phyloP scores from a whole-genome alignment of 1,139 yeast species.

The Hyphopichia burtonii region DNA sequence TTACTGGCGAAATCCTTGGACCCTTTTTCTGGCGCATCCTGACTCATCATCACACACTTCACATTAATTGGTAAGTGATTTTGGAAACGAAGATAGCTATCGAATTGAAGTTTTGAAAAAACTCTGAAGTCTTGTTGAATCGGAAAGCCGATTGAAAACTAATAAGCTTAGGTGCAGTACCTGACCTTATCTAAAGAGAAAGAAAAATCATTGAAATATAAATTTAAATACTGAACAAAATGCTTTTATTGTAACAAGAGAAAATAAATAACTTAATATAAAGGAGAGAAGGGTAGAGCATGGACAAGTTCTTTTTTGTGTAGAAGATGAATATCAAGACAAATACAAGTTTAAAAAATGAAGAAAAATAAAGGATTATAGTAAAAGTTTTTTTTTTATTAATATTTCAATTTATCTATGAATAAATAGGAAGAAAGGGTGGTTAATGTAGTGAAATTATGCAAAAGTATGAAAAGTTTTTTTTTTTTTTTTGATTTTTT shows the following conservation, averaged over 20 bases:
- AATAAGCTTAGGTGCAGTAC: background rate
- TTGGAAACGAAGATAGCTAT: too few relatives aligned
- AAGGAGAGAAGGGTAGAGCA: too few relatives aligned
- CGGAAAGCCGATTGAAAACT: background rate
- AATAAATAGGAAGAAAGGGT: conserved; percentile 1
- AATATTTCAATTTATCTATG: conserved; percentile 1
- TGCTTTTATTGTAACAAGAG: background rate
- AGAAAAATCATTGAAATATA: too few relatives aligned
- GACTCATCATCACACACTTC: too few relatives aligned
- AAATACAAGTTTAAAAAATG: background rate
- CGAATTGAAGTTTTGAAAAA: too few relatives aligned
- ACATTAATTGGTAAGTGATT: too few relatives aligned
- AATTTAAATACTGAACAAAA: background rate
- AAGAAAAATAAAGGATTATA: background rate
- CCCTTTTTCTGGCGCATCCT: background rate
- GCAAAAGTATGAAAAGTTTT: background rate
- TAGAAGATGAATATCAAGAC: background rate
- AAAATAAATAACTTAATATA: background rate
- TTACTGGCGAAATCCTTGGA: conserved; percentile 9
- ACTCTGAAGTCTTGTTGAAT: background rate
- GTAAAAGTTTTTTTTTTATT: background rate
- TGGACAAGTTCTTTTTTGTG: too few relatives aligned
- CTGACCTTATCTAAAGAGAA: too few relatives aligned
- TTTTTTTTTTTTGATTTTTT: background rate
- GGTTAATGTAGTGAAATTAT: conserved; percentile 3